Conservation (phyloP, 345 rosid genomes). For the Eutrema japonicum region DNA sequence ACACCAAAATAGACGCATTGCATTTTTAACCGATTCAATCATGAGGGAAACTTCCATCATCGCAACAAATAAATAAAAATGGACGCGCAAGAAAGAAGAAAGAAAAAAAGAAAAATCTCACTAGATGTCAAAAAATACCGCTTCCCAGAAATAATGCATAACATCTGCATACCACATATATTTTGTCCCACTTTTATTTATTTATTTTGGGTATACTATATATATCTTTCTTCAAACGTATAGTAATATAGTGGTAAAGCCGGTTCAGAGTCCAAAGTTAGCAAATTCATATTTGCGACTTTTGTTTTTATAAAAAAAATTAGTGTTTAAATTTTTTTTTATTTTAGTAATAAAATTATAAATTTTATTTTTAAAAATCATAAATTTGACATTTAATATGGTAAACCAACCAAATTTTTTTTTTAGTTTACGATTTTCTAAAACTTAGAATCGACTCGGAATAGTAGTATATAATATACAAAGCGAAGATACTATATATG, state of each 20-base stretch:
- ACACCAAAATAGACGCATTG: constrained; percentile 26
- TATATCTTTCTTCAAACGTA: background rate
- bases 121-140: constrained; percentile 25
- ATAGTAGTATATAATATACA: background rate
- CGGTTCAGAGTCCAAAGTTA: no score
- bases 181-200: no score
- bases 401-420: no score
- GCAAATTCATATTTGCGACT: no score
- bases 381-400: no score
- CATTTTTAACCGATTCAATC: constrained; percentile 40
- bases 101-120: constrained; percentile 1
- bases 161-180: background rate
- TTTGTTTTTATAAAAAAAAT: no score
- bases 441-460: no score
- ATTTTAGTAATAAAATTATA: no score
- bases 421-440: no score
- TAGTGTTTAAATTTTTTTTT: no score
- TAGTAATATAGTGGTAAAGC: no score
- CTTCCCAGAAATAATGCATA: constrained; percentile 13
- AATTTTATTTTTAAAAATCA: no score
- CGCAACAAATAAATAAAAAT: background rate
- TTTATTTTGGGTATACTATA: background rate
- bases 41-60: constrained; percentile 45
- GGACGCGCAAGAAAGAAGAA: constrained; percentile 4
- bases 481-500: background rate